phyloP scores from a whole-genome alignment of 805 yeast species.

The Kazachstania kunashirensis region DNA sequence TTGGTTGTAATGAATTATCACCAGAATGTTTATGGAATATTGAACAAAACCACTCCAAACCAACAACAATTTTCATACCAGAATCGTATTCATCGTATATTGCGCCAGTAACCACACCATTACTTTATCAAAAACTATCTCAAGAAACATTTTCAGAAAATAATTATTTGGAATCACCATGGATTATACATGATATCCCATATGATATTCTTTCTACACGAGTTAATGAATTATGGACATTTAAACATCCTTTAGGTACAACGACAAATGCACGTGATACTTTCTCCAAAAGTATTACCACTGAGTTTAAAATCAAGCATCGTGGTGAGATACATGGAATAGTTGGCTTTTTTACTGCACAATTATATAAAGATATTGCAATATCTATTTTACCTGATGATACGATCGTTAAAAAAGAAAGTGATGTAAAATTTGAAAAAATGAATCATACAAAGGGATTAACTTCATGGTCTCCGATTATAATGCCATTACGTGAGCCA shows the following conservation, averaged over 20 bases:
- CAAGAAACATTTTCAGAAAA: conserved; percentile 12
- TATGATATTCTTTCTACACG: conserved; percentile 39
- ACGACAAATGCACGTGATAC: conserved; percentile 2
- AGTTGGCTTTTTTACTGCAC: conserved; percentile 65
- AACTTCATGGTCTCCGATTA: conserved; percentile 60
- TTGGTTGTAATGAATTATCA: conserved; percentile 84
- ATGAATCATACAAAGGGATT: conserved; percentile 34
- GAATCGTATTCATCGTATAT: conserved; percentile 46
- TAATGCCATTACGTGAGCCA: conserved; percentile 52
- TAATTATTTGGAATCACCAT: conserved; percentile 33
- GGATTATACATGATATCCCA: conserved; percentile 36
- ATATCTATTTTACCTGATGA: conserved; percentile 25
- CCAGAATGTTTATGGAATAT: conserved; percentile 64
- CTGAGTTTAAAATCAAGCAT: conserved; percentile 37
- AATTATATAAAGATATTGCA: conserved; percentile 47
- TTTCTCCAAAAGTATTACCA: conserved; percentile 20
- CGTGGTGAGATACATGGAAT: conserved; percentile 61
- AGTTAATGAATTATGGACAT: conserved; percentile 50
- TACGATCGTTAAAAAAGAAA: background rate
- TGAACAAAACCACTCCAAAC: conserved; percentile 32
- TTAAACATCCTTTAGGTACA: conserved; percentile 39
- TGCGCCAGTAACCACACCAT: conserved; percentile 60
- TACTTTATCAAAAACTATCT: conserved; percentile 33
- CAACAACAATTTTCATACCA: conserved; percentile 52
- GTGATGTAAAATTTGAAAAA: background rate